phyloP scores from a whole-genome alignment of 2,329 filamentous ascomycete genomes.

The Coleophoma eucalyptorum region DNA sequence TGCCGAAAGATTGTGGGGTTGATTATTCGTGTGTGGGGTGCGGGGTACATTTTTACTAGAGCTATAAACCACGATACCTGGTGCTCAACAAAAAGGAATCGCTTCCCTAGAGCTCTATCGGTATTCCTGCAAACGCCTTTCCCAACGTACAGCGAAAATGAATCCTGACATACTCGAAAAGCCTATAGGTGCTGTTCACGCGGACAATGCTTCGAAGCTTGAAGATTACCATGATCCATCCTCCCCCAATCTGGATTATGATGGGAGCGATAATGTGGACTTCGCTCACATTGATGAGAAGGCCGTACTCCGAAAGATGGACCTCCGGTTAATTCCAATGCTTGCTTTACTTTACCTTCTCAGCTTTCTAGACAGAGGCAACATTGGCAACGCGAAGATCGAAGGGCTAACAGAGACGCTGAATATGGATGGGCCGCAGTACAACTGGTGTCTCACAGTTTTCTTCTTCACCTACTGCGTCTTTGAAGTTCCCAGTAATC shows the following conservation, averaged over 20 bases:
- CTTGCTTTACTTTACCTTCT: constrained; percentile 70
- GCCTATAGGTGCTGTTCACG: not conserved
- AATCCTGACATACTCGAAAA: too few species aligned
- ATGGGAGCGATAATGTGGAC: constrained; percentile 1
- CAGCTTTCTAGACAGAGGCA: constrained; percentile 67
- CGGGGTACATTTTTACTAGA: too few species aligned
- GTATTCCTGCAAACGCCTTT: too few species aligned
- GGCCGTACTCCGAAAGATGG: constrained; percentile 40
- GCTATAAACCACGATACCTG: too few species aligned
- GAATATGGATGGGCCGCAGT: constrained; percentile 39
- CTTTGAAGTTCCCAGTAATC: constrained; percentile 61
- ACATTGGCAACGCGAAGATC: constrained; percentile 68
- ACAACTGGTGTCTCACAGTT: constrained; percentile 26
- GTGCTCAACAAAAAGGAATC: too few species aligned
- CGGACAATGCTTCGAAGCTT: not conserved
- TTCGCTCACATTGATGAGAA: constrained; percentile 11
- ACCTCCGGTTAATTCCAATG: constrained; percentile 59
- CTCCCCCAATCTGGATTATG: not conserved
- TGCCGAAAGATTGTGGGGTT: too few species aligned
- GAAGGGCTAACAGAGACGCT: constrained; percentile 62
- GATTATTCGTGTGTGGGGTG: too few species aligned
- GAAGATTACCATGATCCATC: not conserved
- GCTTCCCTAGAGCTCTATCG: too few species aligned
- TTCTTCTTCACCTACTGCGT: constrained; percentile 58
- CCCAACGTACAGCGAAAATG: too few species aligned